Evolutionary conservation across 305 asterid genomes (phyloP).

Genomic region (Fraxinus velutina): DNA sequence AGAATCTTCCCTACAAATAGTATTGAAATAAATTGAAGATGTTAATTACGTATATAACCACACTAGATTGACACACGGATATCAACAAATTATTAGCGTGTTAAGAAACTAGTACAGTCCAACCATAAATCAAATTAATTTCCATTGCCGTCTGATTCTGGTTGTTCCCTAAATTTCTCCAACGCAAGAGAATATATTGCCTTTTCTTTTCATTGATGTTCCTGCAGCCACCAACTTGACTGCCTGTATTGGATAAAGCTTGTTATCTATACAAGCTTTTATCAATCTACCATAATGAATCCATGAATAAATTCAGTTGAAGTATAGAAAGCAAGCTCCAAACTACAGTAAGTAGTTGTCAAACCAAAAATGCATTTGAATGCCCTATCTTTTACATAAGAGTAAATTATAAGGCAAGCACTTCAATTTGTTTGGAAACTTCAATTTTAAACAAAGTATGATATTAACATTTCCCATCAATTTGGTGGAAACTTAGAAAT

Average conservation of each 20-base stretch:
- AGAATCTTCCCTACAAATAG: not conserved
- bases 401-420: slow-evolving; percentile 35
- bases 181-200: slow-evolving; percentile 60
- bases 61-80: not conserved
- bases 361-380: slow-evolving; percentile 5
- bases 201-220: slow-evolving; percentile 63
- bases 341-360: not conserved
- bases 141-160: slow-evolving; percentile 31
- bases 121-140: slow-evolving; percentile 9
- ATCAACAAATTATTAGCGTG: not conserved
- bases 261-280: not conserved
- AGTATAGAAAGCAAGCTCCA: not conserved
- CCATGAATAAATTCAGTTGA: not conserved
- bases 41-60: not conserved
- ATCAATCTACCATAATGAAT: not conserved
- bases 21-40: not conserved
- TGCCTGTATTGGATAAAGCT: slow-evolving; percentile 46
- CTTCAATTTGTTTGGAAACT: slow-evolving; percentile 16
- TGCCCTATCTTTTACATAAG: slow-evolving; percentile 11
- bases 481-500: slow-evolving; percentile 32
- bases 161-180: slow-evolving; percentile 54
- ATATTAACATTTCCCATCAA: slow-evolving; percentile 28
- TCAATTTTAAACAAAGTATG: slow-evolving; percentile 24
- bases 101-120: not conserved
- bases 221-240: slow-evolving; percentile 72